Conservation (phyloP, 345 rosid species). For the Citrus unshiu region DNA sequence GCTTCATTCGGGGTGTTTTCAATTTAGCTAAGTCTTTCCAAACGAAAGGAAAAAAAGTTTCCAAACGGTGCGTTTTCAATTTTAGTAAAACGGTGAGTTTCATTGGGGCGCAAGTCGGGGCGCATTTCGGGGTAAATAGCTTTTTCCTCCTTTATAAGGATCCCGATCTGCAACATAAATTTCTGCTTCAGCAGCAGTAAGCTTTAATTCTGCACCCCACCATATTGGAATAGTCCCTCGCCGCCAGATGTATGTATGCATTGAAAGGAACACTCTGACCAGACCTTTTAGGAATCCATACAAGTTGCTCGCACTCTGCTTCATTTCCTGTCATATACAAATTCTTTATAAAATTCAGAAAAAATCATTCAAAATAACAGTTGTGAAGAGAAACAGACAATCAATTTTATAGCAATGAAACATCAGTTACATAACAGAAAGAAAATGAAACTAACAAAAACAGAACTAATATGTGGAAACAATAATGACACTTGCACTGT, state of each 20-base stretch:
- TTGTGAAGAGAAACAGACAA: slow-evolving; percentile 3
- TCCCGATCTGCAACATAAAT: slow-evolving; percentile 83
- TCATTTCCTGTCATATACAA: slow-evolving; percentile 78
- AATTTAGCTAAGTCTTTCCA: too few relatives aligned
- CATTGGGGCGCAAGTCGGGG: too few relatives aligned
- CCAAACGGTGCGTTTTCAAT: too few relatives aligned
- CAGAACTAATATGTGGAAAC: not conserved
- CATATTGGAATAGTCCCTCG: slow-evolving; percentile 98
- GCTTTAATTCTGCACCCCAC: slow-evolving; percentile 99
- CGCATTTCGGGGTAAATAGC: too few relatives aligned
- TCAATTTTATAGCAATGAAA: slow-evolving; percentile 1
- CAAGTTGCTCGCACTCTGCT: slow-evolving; percentile 97
- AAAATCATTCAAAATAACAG: slow-evolving; percentile 18
- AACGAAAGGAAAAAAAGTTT: too few relatives aligned
- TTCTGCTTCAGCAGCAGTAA: slow-evolving; percentile 94
- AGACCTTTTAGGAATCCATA: slow-evolving; percentile 78
- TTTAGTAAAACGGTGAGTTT: too few relatives aligned
- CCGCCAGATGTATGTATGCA: slow-evolving; percentile 82
- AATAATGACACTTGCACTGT: not conserved
- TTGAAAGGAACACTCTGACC: slow-evolving; percentile 82
- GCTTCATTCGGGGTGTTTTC: too few relatives aligned
- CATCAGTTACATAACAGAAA: not conserved
- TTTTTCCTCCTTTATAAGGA: slow-evolving; percentile 95
- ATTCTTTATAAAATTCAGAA: slow-evolving; percentile 27
- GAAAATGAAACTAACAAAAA: not conserved